A percentile compares a stretch with the other conserved stretches of the same genome.
Evolutionary conservation across 208 protist species (phyloP).

Genomic region (Naegleria gruberi): DNA sequence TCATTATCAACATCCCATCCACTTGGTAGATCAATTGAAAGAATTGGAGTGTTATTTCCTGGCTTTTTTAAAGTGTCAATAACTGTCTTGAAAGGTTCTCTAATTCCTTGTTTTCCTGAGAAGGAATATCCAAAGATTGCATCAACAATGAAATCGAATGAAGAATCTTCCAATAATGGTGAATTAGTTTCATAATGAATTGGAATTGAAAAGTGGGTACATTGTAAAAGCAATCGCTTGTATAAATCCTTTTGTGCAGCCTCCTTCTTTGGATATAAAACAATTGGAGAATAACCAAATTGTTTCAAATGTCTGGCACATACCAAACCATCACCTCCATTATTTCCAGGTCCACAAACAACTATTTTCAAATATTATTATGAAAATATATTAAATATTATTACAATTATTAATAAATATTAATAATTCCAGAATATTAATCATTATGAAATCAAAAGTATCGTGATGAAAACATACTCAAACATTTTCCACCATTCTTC

Average conservation of each 20-base stretch:
- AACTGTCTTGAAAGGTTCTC: neutral
- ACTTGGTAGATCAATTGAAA: conserved; percentile 9
- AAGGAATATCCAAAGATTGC: conserved; percentile 13
- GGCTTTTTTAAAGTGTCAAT: neutral
- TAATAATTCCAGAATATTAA: neutral
- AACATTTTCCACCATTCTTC: neutral
- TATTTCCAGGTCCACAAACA: conserved; percentile 58
- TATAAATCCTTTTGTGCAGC: neutral
- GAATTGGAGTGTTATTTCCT: neutral
- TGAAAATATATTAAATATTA: neutral
- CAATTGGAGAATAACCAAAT: conserved; percentile 46
- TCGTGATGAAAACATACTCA: neutral
- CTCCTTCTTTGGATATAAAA: neutral
- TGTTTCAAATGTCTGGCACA: conserved; percentile 52
- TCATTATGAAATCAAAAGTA: neutral
- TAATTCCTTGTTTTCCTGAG: neutral
- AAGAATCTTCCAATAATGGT: neutral
- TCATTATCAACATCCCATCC: conserved; percentile 13
- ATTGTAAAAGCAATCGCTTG: neutral
- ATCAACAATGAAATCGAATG: conserved; percentile 11
- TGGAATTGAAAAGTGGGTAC: neutral
- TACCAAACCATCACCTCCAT: conserved; percentile 69
- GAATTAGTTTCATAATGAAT: neutral
- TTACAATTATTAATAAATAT: neutral
- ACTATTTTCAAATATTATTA: conserved; percentile 6